These are phyloP conservation scores for Fusarium sp. DNA, from an alignment of 2,329 filamentous ascomycete genomes.

Conservation along the genomic window DNA sequence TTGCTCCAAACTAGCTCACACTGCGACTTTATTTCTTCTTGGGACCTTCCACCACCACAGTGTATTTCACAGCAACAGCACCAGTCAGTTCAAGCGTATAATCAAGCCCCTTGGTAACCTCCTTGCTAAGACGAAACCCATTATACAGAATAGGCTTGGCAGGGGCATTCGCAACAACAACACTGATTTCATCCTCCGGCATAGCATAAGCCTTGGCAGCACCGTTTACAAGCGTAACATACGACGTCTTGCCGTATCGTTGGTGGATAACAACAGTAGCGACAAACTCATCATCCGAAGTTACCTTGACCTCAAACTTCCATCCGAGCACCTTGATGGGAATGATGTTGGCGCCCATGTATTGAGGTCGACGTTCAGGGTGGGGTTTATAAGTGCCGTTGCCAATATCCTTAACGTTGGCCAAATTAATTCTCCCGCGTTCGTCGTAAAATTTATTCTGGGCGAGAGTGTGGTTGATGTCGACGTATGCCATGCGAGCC, in stretches of 20 bases:
- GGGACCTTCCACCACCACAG: no score
- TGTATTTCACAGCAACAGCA: slow-evolving; percentile 37
- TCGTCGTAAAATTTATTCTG: slow-evolving; percentile 55
- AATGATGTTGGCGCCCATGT: slow-evolving; percentile 66
- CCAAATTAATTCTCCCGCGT: slow-evolving; percentile 56
- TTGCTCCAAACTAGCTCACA: no score
- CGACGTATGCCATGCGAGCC: slow-evolving; percentile 66
- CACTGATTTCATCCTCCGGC: slow-evolving; percentile 58
- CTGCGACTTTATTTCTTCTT: no score
- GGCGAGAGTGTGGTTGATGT: slow-evolving; percentile 61
- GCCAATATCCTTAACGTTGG: slow-evolving; percentile 57
- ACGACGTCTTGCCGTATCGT: slow-evolving; percentile 51
- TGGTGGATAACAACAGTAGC: slow-evolving; percentile 58
- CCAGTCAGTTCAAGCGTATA: slow-evolving; percentile 55
- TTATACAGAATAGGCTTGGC: slow-evolving; percentile 59
- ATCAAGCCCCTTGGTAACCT: slow-evolving; percentile 56
- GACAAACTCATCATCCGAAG: slow-evolving; percentile 55
- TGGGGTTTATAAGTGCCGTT: slow-evolving; percentile 59
- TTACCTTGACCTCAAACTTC: slow-evolving; percentile 53
- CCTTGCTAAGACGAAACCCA: slow-evolving; percentile 55
- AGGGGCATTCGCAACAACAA: slow-evolving; percentile 65
- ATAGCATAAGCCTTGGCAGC: slow-evolving; percentile 53
- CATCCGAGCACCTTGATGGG: slow-evolving; percentile 56
- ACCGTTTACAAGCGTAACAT: slow-evolving; percentile 54
- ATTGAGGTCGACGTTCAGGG: slow-evolving; percentile 57